Base-by-base conservation (phyloP, 306 rosid species). In the Ormosia emarginata region DNA sequence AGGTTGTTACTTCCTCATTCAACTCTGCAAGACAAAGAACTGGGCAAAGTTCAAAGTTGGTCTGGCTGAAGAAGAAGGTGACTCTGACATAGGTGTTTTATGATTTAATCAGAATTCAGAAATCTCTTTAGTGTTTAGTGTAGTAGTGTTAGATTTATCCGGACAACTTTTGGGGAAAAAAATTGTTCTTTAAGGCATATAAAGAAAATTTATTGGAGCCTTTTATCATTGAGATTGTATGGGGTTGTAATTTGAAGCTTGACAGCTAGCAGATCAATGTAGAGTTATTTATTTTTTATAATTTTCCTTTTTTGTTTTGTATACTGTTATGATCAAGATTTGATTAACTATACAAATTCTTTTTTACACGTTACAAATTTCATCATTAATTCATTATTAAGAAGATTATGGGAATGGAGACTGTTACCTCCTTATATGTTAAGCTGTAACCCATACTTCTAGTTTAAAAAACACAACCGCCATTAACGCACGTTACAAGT, bases 1-100 rank as follows among this genome's bases (percentile, higher is more conserved):
- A 32, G 72, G 67, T 0, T 86, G 79, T 68, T 90, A 87, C 76
- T 86, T 77, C 44, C 14, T 86, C 24, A 36, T 89, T 79, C 86
- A 57, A 50, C 4, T 85, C 0, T 88, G 87, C 61, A 91, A 66
- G 82, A 2, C 62, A 1, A 83, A 55, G 67, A 75, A 79, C 4
- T 86, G 82, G 89, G 18, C 53, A 0, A 10, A 30, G 41, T 86
- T 86, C 47, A 41, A 52, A 24, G 4, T 0, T 44, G 15, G 4
- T 39, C 11, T 17, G 37, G 68, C 0, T 6, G 57, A 68, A 6
- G 73, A 58, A 4, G 70, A 53, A 17, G 29, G 33, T 33, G 59
- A 3, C 2, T 2, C 24, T 10, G 29, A 11, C 47, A 52, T 1
- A 2, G 40, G 7, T 74, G 1, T 3, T 12, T 57, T 46, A 2